Base-by-base conservation (phyloP, 2,329 filamentous ascomycete genomes). In the Coniochaeta ligniaria region DNA sequence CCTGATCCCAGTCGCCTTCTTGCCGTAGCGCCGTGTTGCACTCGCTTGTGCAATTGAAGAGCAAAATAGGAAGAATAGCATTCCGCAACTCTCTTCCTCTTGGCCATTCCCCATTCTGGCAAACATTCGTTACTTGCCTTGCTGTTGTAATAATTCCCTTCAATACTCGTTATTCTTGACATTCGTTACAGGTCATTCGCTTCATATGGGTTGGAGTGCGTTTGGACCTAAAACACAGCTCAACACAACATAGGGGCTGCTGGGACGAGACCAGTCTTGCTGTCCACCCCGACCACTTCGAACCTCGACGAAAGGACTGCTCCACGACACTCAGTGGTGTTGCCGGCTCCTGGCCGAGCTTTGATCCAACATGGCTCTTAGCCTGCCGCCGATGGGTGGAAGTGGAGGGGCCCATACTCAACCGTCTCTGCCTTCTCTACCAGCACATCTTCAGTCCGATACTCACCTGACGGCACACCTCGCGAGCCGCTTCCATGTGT, bases 401-500 rank as follows among this genome's bases (percentile, higher is more conserved):
- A 75, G 74, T 62, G 73, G 76, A 73, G 85, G 84, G 63, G 83
- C 85, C 76, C 92, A 88, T 78, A 91, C 82, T 64, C 92, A 96
- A 76, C 85, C 92, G 61, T 97, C 94, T 63, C 80, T 99, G 69
- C 92, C 94, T 24, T 88, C 92, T 63, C 81, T 99, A 66, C 94
- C 95, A 56, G 86, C 90, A 63, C 95, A 92, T 79, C 83, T 88
- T 58, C 88, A 92, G 76, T 75, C 73, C 60, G 73, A 75, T 54
- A 73, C 88, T 54, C 88, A 92, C 70, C 79, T 94, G 66, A 95
- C 90, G 3, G 89, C 89, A 59, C 91, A 94, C 74, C 83, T 95
- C 63, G 91, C 90, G 67, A 92, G 85, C 73, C 92, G 94, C 59
- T 99, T 96, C 75, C 95, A 99, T 77, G 90, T 96, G 59, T 90